Base-by-base conservation (phyloP, 2,329 filamentous ascomycete genomes). In the Simplicillium sp. region DNA sequence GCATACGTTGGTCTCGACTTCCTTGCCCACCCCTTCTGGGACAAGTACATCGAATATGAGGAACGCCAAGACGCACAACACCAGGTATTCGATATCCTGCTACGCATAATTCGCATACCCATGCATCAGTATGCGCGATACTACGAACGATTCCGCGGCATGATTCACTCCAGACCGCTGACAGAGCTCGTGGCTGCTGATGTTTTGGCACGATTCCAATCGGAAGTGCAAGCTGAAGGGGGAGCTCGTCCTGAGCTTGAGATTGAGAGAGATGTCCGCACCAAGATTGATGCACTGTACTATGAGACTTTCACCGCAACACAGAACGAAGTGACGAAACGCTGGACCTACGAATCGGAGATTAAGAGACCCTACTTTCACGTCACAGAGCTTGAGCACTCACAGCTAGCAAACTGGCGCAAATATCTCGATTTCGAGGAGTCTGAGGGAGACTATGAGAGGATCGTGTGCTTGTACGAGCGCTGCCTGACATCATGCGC, bases 381-480 rank as follows among this genome's bases (percentile, higher is more conserved):
- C 56, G 87, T 96, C 25, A 95, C 87, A 1, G 87, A 95, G 56
- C 73, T 98, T 8, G 89, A 96, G 51, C 81, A 92, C 45, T 66
- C 77, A 8, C 87, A 98, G 56, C 66, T 98, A 14, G 71, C 68
- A 31, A 96, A 95, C 61, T 98, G 92, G 92, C 79, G 85, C 53
- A 94, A 94, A 55, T 98, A 97, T 54, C 76, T 98, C 35, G 90
- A 97, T 57, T 97, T 94, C 52, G 92, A 98, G 58, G 92, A 98
- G 64, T 65, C 73, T 0, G 84, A 95, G 59, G 87, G 85, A 39
- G 79, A 89, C 48, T 87, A 80, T 49, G 63, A 71, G 12, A 78
- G 92, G 44, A 82, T 75, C 36, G 76, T 84, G 6, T 92, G 92
- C 55, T 66, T 98, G 28, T 97, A 98, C 58, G 92, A 98, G 67